Conservation (phyloP, 345 rosid species). For the Salix caprea region DNA sequence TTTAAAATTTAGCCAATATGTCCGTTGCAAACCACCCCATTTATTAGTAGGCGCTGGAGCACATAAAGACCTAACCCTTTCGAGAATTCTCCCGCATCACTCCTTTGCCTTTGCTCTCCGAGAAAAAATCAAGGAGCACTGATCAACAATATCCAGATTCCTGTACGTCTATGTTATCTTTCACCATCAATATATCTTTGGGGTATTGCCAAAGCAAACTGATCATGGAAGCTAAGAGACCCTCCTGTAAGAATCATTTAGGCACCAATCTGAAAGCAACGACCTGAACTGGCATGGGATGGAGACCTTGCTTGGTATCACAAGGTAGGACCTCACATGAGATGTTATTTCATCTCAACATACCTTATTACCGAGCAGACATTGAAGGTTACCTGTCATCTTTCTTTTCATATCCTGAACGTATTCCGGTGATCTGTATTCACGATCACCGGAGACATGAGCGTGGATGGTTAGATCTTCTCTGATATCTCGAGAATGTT, state of each 20-base stretch:
- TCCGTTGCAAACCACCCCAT: too few relatives aligned
- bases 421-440: background rate
- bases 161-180: background rate
- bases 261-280: background rate
- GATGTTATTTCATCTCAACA: background rate
- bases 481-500: too few relatives aligned
- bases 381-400: background rate
- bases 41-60: too few relatives aligned
- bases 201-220: background rate
- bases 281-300: background rate
- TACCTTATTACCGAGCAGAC: background rate
- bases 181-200: background rate
- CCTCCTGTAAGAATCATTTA: background rate
- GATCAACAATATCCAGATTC: background rate
- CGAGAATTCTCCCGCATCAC: too few relatives aligned
- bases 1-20: too few relatives aligned
- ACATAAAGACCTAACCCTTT: background rate
- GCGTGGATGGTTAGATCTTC: too few relatives aligned
- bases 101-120: background rate
- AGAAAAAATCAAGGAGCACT: background rate
- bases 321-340: background rate
- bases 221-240: background rate
- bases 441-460: too few relatives aligned
- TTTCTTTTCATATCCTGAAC: too few relatives aligned
- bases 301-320: background rate